Conservation (phyloP, 78 protist species). For the Paulinella micropora region DNA sequence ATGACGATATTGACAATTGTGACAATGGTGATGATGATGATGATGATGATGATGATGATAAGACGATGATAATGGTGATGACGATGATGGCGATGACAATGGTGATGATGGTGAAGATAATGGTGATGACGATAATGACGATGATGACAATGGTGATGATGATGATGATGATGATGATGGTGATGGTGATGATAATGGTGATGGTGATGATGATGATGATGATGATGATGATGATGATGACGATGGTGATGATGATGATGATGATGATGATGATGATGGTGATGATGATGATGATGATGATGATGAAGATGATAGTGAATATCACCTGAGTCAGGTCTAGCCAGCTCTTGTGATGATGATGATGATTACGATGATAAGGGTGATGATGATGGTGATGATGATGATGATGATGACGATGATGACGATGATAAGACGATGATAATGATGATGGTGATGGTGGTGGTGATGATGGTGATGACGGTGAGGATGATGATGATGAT, state of each 20-base stretch:
- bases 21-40: neutral
- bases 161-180: neutral
- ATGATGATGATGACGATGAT: neutral
- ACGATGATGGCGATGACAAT: neutral
- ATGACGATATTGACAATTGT: neutral
- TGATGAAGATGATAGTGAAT: neutral
- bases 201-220: neutral
- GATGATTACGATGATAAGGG: neutral
- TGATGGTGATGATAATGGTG: neutral
- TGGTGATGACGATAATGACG: neutral
- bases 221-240: neutral
- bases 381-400: neutral
- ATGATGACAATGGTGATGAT: neutral
- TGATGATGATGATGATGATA: neutral
- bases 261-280: neutral
- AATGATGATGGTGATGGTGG: neutral
- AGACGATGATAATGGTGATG: neutral
- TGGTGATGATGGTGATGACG: neutral
- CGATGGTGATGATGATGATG: neutral
- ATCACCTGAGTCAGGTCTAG: neutral
- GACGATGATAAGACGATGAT: neutral
- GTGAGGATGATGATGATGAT: neutral
- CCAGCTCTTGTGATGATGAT: neutral
- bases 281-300: neutral
- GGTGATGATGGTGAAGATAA: neutral